Base-by-base conservation (phyloP, 805 yeast species). In the Barnettozyma salicaria region DNA sequence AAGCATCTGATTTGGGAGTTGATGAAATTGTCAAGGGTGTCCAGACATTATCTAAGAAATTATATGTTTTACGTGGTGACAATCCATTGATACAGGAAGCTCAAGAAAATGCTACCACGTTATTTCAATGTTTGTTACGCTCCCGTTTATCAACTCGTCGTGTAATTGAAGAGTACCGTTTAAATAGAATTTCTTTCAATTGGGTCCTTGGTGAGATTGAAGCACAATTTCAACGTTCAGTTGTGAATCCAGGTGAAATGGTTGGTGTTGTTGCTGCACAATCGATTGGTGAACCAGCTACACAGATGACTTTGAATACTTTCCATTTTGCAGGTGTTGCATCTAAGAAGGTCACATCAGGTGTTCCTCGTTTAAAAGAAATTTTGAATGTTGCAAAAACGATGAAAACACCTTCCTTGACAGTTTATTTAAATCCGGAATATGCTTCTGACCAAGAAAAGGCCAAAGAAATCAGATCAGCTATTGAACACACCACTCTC, bases 281-380 rank as follows among this genome's bases (percentile, higher is more conserved):
- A 68, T 87, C 96, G 25, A 89, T 89, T 65, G 97, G 97, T 69
- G 97, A 89, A 60, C 97, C 97, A 35, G 96, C 97, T 27, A 89
- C 97, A 22, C 97, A 89, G 64, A 89, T 89, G 97, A 89, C 97
- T 3, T 73, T 89, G 64, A 89, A 89, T 58, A 89, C 97, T 51
- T 89, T 88, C 89, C 96, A 88, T 70, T 88, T 86, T 70, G 96
- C 96, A 13, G 96, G 96, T 80, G 96, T 88, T 42, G 88, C 95
- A 23, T 85, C 96, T 4, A 88, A 87, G 80, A 88, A 88, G 61
- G 96, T 88, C 45, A 88, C 96, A 4, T 76, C 90, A 48, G 96
- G 96, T 77, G 41, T 38, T 28, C 41, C 97, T 43, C 94, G 97
- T 74, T 74, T 89, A 62, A 89, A 89, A 76, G 97, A 89, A 69